phyloP scores from a whole-genome alignment of 257 asterid species.

The Petunia secreta region DNA sequence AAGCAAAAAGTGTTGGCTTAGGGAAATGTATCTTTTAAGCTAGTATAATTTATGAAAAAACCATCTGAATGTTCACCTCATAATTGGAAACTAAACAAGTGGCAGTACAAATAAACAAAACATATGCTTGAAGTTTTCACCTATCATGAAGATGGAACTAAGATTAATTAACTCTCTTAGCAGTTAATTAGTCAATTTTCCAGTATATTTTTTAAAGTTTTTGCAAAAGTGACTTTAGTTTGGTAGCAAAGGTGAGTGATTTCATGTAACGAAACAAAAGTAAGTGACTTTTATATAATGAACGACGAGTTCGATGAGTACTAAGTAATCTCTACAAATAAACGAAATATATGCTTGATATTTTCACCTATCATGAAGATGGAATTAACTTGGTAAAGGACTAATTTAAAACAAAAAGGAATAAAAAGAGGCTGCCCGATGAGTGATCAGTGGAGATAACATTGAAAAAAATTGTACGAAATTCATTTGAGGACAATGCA shows the following conservation, averaged over 20 bases:
- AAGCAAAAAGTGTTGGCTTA: background rate
- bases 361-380: background rate
- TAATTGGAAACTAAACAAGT: background rate
- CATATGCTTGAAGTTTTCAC: background rate
- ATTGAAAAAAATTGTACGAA: background rate
- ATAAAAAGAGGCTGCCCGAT: no score
- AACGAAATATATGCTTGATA: no score
- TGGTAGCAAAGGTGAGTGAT: no score
- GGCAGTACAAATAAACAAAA: background rate
- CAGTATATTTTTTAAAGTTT: no score
- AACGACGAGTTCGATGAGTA: no score
- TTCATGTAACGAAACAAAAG: no score
- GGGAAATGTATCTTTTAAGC: background rate
- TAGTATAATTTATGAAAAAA: background rate
- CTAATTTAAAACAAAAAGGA: background rate
- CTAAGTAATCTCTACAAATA: no score
- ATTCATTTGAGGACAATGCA: background rate
- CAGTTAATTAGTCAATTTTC: no score
- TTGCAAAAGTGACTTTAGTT: no score
- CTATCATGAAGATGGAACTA: no score
- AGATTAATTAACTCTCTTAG: no score
- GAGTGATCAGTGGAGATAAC: background rate
- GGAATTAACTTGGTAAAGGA: background rate
- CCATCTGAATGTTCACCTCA: background rate
- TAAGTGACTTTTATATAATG: no score